Evolutionary conservation across 2,329 filamentous ascomycete species (phyloP).

Genomic region (Cyphellophora europaea): DNA sequence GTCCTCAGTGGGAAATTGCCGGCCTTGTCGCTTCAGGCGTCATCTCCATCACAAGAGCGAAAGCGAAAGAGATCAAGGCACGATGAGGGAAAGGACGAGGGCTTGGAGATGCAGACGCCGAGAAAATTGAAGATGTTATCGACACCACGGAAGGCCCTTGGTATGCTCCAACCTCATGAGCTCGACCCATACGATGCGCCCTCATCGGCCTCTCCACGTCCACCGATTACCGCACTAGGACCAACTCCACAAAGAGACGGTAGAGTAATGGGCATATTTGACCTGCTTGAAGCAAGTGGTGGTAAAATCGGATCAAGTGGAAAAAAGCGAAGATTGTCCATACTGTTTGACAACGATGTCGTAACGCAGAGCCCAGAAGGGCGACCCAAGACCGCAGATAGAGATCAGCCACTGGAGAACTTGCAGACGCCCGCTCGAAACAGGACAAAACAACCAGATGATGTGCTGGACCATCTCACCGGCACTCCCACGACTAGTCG

Average conservation of each 20-base stretch:
- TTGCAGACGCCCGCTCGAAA: constrained; percentile 29
- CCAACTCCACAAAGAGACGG: constrained; percentile 41
- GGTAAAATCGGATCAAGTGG: constrained; percentile 21
- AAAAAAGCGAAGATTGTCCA: constrained; percentile 19
- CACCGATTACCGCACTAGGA: constrained; percentile 29
- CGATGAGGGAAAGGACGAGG: not conserved
- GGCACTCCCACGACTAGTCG: constrained; percentile 3
- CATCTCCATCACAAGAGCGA: no score
- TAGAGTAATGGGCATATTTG: constrained; percentile 37
- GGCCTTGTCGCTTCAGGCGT: no score
- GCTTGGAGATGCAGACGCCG: not conserved
- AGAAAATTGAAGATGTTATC: constrained; percentile 4
- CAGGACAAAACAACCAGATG: constrained; percentile 11
- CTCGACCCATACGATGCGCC: constrained; percentile 38
- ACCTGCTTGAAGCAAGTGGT: constrained; percentile 26
- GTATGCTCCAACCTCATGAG: constrained; percentile 26
- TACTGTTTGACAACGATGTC: no score
- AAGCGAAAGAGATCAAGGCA: no score
- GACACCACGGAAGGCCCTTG: constrained; percentile 28
- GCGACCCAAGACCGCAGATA: no score
- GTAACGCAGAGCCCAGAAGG: no score
- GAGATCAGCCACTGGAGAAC: constrained; percentile 2
- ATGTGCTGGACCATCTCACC: constrained; percentile 2
- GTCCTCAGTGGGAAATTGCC: constrained; percentile 16
- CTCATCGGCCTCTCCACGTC: constrained; percentile 22